Evolutionary conservation across 768 basidiomycete genomes (phyloP), one percentile per base, ranked within the genome.

Genomic region (Symmetrospora coprosmae): DNA sequence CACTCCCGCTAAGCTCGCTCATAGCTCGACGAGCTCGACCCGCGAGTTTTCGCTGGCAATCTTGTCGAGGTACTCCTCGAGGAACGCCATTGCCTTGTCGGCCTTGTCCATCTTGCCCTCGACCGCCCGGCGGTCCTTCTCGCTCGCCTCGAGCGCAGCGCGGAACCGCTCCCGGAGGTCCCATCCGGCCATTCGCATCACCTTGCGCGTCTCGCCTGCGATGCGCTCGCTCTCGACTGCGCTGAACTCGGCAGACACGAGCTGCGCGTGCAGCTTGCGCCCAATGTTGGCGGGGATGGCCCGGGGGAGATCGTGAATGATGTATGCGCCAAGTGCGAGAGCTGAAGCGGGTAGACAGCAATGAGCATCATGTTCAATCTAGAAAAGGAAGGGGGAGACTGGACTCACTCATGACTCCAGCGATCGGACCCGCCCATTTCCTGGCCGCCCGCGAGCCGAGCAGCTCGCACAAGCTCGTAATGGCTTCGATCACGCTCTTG

Each of bases 241-340:
- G 11, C 64, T 33, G 55, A 69, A 69, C 5, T 58, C 40, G 30
- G 28, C 25, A 16, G 55, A 33, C 39, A 61, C 23, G 13, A 61
- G 60, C 25, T n/a, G 50, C 2, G 27, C 1, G 31, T 49, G 80
- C 59, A 97, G 81, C 52, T 88, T 80, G 58, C 88, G 78, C 9
- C 94, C 94, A 60, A 97, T 80, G 13, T 87, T 92, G 61, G 81
- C 79, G 40, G 94, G 92, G 66, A 99, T 83, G 2, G 89, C 82
- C 68, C 74, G 79, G 0, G 94, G 94, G 21, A 99, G 79, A 68
- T 94, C 89, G 66, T 86, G 74, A 55, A 96, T 76, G 63, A 94
- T 74, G 75, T 91, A 96, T 1, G 81, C 81, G 0, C 81, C 80
- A 23, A 84, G 73, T 14, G 87, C 87, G 61, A 87, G 71, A 16